phyloP scores from a whole-genome alignment of 2,329 filamentous ascomycete species.

The Ceratocystis diversiconidia region DNA sequence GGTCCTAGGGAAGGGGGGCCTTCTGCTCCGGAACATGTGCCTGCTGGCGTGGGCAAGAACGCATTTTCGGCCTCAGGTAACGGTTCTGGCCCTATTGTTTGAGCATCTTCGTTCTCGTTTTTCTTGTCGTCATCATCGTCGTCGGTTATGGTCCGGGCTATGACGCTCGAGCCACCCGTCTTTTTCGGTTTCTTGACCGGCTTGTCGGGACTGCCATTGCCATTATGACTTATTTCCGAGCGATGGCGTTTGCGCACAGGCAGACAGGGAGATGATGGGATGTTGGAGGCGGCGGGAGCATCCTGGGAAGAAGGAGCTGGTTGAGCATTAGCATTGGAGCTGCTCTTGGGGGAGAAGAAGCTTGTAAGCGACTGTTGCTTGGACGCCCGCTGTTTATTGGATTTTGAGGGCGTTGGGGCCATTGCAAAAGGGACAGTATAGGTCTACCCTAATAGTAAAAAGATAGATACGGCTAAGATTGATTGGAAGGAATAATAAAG shows the following conservation, averaged over 20 bases:
- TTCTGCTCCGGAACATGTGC: not conserved
- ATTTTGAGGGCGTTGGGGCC: constrained; percentile 27
- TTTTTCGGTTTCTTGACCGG: constrained; percentile 17
- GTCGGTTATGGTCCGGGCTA: not conserved
- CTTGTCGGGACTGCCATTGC: constrained; percentile 16
- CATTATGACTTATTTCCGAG: constrained; percentile 19
- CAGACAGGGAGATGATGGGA: constrained; percentile 23
- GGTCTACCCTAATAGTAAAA: not conserved
- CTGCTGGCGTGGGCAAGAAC: not conserved
- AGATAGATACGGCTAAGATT: not conserved
- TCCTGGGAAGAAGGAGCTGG: constrained; percentile 28
- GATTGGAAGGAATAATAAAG: not conserved
- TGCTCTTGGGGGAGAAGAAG: constrained; percentile 55
- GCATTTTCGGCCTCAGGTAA: not conserved
- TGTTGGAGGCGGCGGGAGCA: constrained; percentile 22
- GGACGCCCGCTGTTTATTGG: constrained; percentile 31
- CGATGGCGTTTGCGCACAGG: constrained; percentile 20
- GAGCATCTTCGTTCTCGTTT: constrained; percentile 6
- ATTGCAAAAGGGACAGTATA: constrained; percentile 20
- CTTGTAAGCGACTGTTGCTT: constrained; percentile 74
- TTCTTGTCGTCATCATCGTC: constrained; percentile 4
- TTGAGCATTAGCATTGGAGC: constrained; percentile 18
- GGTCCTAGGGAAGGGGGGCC: not conserved
- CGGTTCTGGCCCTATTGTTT: not conserved
- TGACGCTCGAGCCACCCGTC: constrained; percentile 1